Evolutionary conservation across 257 asterid species (phyloP).

Genomic region (Gardenia jasminoides): DNA sequence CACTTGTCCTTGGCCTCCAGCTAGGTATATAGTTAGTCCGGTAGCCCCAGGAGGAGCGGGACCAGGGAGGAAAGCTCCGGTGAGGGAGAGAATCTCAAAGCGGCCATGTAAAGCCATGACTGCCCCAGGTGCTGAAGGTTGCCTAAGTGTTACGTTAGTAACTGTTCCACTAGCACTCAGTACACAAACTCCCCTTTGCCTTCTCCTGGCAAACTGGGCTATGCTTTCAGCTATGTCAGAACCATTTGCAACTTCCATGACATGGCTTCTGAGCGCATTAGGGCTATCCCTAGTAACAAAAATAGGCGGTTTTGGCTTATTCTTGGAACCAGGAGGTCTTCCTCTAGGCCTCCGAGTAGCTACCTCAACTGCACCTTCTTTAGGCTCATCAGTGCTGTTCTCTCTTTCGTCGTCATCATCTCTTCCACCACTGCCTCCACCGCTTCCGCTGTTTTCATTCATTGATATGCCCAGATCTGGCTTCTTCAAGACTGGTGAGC

Average conservation of each 20-base stretch:
- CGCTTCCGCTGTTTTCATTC: conserved; percentile 31
- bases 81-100: conserved; percentile 54
- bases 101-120: conserved; percentile 60
- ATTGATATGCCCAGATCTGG: conserved; percentile 57
- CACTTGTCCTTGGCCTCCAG: conserved; percentile 68
- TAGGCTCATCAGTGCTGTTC: conserved; percentile 49
- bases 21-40: conserved; percentile 59
- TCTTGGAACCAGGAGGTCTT: conserved; percentile 62
- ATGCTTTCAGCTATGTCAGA: conserved; percentile 63
- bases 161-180: conserved; percentile 62
- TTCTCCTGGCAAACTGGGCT: conserved; percentile 58
- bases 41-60: conserved; percentile 66
- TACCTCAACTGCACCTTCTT: conserved; percentile 52
- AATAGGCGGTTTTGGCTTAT: conserved; percentile 64
- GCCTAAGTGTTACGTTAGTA: conserved; percentile 54
- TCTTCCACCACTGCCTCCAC: conserved; percentile 24
- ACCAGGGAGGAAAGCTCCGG: conserved; percentile 66
- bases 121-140: conserved; percentile 59
- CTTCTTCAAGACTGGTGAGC: conserved; percentile 33
- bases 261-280: conserved; percentile 62
- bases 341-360: conserved; percentile 53
- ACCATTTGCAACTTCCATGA: conserved; percentile 58
- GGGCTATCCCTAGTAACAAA: conserved; percentile 70
- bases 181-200: conserved; percentile 63
- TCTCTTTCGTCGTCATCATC: conserved; percentile 41